Evolutionary conservation across 805 yeast genomes (phyloP).

Genomic region (Candida suzukii): DNA sequence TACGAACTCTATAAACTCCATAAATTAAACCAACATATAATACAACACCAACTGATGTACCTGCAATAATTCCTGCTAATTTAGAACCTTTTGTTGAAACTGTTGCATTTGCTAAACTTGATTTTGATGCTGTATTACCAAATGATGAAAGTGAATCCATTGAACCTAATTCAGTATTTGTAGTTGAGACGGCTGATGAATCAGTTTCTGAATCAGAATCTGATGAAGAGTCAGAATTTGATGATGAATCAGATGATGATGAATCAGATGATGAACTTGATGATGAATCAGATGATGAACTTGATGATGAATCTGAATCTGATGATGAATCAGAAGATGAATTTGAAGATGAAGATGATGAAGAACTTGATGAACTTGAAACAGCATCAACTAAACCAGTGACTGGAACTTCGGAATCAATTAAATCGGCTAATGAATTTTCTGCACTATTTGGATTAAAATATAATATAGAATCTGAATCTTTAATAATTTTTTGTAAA

Average conservation of each 20-base stretch:
- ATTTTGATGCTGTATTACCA: neutral
- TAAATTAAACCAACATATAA: slow-evolving; percentile 57
- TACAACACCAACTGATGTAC: slow-evolving; percentile 73
- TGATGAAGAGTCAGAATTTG: neutral
- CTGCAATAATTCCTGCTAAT: slow-evolving; percentile 75
- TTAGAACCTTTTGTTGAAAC: slow-evolving; percentile 26
- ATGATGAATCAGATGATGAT: neutral
- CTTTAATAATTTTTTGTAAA: slow-evolving; percentile 43
- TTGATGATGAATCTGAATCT: slow-evolving; percentile 3
- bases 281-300: neutral
- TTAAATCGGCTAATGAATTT: slow-evolving; percentile 52
- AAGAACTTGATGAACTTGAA: slow-evolving; percentile 6
- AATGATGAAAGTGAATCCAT: neutral
- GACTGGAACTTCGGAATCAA: slow-evolving; percentile 65
- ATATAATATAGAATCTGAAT: slow-evolving; percentile 54
- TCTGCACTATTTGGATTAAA: slow-evolving; percentile 49
- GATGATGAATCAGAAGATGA: slow-evolving; percentile 2
- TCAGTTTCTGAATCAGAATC: neutral
- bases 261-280: slow-evolving; percentile 2
- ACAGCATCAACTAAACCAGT: slow-evolving; percentile 30
- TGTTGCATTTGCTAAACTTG: neutral
- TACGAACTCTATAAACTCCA: slow-evolving; percentile 40
- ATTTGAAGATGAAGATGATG: slow-evolving; percentile 1
- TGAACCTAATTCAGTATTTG: slow-evolving; percentile 6
- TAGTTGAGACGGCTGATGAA: neutral